Percentiles rank a stretch among this genome's conserved stretches.
These are phyloP conservation scores for Panaeolus papilionaceus DNA, from an alignment of 768 basidiomycete species.

Conservation along the genomic window DNA sequence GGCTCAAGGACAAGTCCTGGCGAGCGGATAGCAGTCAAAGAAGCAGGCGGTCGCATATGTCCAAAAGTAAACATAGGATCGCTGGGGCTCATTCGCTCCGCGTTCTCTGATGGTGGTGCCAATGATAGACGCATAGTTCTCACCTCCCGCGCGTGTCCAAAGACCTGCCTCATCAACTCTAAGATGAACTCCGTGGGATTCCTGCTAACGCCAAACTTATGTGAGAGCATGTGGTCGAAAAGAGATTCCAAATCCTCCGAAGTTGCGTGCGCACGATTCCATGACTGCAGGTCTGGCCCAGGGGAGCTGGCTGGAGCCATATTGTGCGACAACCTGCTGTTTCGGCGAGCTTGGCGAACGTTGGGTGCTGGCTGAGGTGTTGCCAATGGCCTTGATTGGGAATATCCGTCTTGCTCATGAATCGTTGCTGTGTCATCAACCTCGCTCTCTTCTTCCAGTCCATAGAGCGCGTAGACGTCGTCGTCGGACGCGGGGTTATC, in stretches of 20 bases:
- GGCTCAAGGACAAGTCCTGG: slow-evolving; percentile 68
- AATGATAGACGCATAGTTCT: slow-evolving; percentile 61
- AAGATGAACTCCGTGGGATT: slow-evolving; percentile 56
- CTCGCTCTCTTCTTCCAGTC: slow-evolving; percentile 37
- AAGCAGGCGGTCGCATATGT: slow-evolving; percentile 13
- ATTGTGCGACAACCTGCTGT: background rate
- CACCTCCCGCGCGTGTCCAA: slow-evolving; percentile 57
- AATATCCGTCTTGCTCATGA: slow-evolving; percentile 18
- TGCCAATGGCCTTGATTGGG: slow-evolving; percentile 2
- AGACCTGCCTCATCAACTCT: slow-evolving; percentile 52
- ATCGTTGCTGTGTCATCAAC: slow-evolving; percentile 34
- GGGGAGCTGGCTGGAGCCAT: slow-evolving; percentile 8
- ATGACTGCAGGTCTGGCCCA: slow-evolving; percentile 33
- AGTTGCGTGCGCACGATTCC: slow-evolving; percentile 47
- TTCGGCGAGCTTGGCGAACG: background rate
- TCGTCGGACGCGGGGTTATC: slow-evolving; percentile 29
- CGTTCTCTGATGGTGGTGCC: slow-evolving; percentile 44
- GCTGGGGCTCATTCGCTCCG: slow-evolving; percentile 1
- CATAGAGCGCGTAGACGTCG: slow-evolving; percentile 31
- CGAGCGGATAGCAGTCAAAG: slow-evolving; percentile 45
- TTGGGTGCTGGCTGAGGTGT: slow-evolving; percentile 14
- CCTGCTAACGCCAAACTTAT: slow-evolving; percentile 58
- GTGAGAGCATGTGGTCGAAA: slow-evolving; percentile 64
- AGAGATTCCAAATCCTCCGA: slow-evolving; percentile 58
- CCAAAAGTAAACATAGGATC: slow-evolving; percentile 12